These are phyloP conservation scores for Eurotiales sp. DNA, from an alignment of 2,329 filamentous ascomycete genomes.

Conservation along the genomic window DNA sequence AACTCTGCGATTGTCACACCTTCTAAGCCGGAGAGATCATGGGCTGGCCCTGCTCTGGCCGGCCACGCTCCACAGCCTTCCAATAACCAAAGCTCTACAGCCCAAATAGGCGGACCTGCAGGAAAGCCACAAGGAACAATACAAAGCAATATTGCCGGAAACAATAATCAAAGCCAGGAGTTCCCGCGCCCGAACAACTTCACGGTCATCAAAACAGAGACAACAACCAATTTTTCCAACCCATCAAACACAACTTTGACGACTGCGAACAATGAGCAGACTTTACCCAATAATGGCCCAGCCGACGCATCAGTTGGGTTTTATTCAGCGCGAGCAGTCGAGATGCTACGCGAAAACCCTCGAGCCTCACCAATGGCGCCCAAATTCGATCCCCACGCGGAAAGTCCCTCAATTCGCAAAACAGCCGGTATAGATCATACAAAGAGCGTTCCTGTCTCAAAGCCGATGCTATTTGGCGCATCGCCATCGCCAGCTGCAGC, in stretches of 20 bases:
- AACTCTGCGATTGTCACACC: constrained; percentile 31
- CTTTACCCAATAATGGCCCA: not conserved
- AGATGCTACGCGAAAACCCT: constrained; percentile 51
- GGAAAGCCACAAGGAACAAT: constrained; percentile 3
- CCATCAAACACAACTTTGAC: constrained; percentile 23
- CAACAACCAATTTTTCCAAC: constrained; percentile 14
- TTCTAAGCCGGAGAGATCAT: constrained; percentile 35
- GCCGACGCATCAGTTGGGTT: constrained; percentile 54
- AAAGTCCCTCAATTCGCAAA: constrained; percentile 82
- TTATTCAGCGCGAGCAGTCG: constrained; percentile 66
- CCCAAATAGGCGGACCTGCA: not conserved
- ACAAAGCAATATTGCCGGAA: constrained; percentile 2
- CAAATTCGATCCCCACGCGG: constrained; percentile 68
- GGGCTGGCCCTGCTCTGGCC: constrained; percentile 20
- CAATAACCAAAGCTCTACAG: not conserved
- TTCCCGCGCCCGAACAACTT: constrained; percentile 6
- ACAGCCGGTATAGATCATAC: constrained; percentile 83
- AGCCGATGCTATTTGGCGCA: constrained; percentile 33
- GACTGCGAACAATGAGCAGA: constrained; percentile 14
- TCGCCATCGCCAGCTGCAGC: constrained; percentile 25
- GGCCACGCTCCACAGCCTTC: constrained; percentile 20
- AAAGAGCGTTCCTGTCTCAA: constrained; percentile 68
- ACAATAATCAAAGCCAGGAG: constrained; percentile 14
- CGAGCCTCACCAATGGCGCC: constrained; percentile 45
- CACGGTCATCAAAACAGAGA: constrained; percentile 8